Evolutionary conservation across 75 land plant species (phyloP), one percentile per base, ranked within the genome.

Genomic region (Isoetes taiwanensis): DNA sequence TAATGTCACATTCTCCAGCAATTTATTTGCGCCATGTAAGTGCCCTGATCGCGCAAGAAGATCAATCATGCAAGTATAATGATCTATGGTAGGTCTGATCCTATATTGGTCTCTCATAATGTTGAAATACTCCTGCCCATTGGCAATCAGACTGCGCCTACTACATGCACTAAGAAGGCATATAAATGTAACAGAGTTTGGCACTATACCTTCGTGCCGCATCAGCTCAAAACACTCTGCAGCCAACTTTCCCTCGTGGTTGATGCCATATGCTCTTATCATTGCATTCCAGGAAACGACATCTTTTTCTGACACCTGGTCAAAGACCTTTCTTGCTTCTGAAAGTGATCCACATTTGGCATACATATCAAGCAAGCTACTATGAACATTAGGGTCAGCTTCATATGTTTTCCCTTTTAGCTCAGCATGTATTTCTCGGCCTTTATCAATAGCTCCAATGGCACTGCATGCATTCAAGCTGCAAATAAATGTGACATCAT

Each of bases 251-350:
- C 8, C 3, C 30, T 26, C 23, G 12, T 31, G 8, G 26, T 54
- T 17, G 23, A n/a, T 14, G 23, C 10, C 30, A 26, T 28, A 54
- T 5, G 30, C 56, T 8, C 3, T 23, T 4, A 54, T 17, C 56
- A 54, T n/a, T n/a, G 30, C 12, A 5, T 31, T 28, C 56, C 56
- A 54, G 5, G 56, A 25, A 6, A 28, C 30, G 32, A 24, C 23
- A n/a, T 26, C 30, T 8, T 14, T 28, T 14, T 26, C 6, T n/a
- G 14, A n/a, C 60, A 58, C 5, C 48, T 30, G 33, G 6, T 28
- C 32, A 34, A 58, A 34, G 48, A 58, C 23, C 19, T 30, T n/a
- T 10, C 23, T n/a, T 33, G 60, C 60, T 11, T 58, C 60, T 6
- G 16, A 3, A 11, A 58, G 17, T 16, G 12, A 8, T 11, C 60